These are phyloP conservation scores for Leccinum fallax DNA, from an alignment of 1,284 basidiomycete genomes.

Conservation along the genomic window DNA sequence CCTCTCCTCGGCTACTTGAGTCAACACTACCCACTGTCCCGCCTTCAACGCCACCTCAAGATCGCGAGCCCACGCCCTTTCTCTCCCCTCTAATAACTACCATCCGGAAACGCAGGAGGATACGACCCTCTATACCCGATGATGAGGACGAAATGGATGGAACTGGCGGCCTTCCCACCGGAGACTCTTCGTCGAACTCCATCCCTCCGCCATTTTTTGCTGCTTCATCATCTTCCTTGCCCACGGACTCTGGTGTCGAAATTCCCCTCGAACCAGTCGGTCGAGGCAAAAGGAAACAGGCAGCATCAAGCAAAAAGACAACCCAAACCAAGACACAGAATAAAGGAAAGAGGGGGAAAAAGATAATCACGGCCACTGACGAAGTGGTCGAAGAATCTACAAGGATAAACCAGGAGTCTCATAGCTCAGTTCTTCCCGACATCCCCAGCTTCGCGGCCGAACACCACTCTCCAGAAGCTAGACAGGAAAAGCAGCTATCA, in stretches of 20 bases:
- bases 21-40: constrained; percentile 32
- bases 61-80: constrained; percentile 22
- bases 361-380: background rate
- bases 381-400: constrained; percentile 3
- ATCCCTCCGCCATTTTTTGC: constrained; percentile 34
- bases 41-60: constrained; percentile 29
- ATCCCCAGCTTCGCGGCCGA: constrained; percentile 2
- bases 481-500: constrained; percentile 18
- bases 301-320: constrained; percentile 13
- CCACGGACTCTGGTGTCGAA: constrained; percentile 28
- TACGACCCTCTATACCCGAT: constrained; percentile 7
- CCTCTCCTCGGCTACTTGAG: constrained; percentile 14
- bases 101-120: constrained; percentile 31
- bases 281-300: constrained; percentile 19
- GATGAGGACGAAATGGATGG: constrained; percentile 21
- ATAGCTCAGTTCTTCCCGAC: background rate
- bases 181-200: constrained; percentile 2
- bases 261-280: constrained; percentile 13
- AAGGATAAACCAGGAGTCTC: constrained; percentile 4
- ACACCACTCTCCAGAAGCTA: background rate
- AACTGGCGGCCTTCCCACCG: background rate
- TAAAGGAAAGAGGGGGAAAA: constrained; percentile 26
- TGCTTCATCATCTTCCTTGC: constrained; percentile 29
- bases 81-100: constrained; percentile 23
- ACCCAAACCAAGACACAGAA: constrained; percentile 15